Base-by-base conservation (phyloP, 768 basidiomycete genomes). In the Xanthoconium purpureum region DNA sequence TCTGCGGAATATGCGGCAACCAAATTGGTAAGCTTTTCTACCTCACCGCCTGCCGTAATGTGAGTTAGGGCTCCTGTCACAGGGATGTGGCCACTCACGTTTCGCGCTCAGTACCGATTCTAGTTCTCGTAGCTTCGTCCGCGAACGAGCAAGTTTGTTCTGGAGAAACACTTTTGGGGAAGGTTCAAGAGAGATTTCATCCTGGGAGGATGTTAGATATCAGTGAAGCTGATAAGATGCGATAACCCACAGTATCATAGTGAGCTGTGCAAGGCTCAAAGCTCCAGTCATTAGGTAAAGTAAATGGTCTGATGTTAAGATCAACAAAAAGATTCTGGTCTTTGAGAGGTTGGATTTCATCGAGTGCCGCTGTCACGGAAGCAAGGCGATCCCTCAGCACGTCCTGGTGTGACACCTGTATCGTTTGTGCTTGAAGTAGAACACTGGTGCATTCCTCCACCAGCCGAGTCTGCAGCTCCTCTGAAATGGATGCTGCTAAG, bases 111-210 rank as follows among this genome's bases (percentile, higher is more conserved):
- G 74, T 14, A 85, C 62, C 6, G 84, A 77, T n/a, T 63, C 69
- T 9, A 89, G 67, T 60, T 92, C 90, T 50, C 74, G 65, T n/a
- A 89, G 66, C 72, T 88, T 91, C 35, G 69, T 74, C 53, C 82
- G 78, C 54, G 80, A 82, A 54, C 77, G 79, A 49, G 73, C 72
- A 28, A 92, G 78, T 59, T 85, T 88, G 68, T 94, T 94, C 73
- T 94, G 91, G 20, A 94, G 74, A 66, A 89, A 83, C 3, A 90
- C 77, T 70, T 89, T 92, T 1, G 91, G 85, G 9, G 80, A 81
- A 20, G 81, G 73, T 36, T 92, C 91, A 13, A 85, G 69, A 64
- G 75, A 85, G 71, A 91, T 80, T 7, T 78, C 81, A 39, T 58
- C 48, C 66, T 69, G 30, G 17, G 24, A 57, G 17, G 39, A 54